Percentiles rank a stretch among this genome's conserved stretches.
phyloP scores from a whole-genome alignment of 257 asterid genomes.

The Gentiana dahurica region DNA sequence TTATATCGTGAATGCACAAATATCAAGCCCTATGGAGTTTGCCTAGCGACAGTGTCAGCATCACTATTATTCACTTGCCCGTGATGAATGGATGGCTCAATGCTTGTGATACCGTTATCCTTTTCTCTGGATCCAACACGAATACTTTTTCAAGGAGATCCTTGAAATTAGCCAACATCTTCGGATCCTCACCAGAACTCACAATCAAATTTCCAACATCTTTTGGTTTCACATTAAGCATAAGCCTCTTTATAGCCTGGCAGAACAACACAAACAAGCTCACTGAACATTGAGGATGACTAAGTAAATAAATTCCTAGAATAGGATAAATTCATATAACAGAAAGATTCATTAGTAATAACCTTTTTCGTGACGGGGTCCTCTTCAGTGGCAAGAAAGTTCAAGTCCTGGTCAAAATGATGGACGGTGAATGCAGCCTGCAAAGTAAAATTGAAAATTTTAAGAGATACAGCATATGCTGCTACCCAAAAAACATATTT shows the following conservation, averaged over 20 bases:
- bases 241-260: constrained; percentile 75
- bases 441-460: constrained; percentile 8
- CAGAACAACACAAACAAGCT: constrained; percentile 15
- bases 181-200: constrained; percentile 92
- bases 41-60: constrained; percentile 73
- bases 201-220: constrained; percentile 68
- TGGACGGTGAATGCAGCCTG: constrained; percentile 84
- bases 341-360: not conserved
- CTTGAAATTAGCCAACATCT: constrained; percentile 81
- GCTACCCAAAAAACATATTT: not conserved
- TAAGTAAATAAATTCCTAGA: not conserved
- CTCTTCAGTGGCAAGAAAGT: constrained; percentile 88
- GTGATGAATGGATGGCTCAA: constrained; percentile 99
- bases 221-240: constrained; percentile 80
- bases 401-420: constrained; percentile 85
- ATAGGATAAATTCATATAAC: not conserved
- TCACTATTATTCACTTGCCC: constrained; percentile 85
- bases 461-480: not conserved
- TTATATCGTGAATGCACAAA: constrained; percentile 45
- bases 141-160: constrained; percentile 89
- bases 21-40: constrained; percentile 64
- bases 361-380: constrained; percentile 98
- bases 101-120: constrained; percentile 90
- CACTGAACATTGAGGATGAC: constrained; percentile 7
- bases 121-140: constrained; percentile 93